A percentile compares a stretch with the other conserved stretches of the same genome.
phyloP scores from a whole-genome alignment of 2,329 filamentous ascomycete species.

The Tolypocladium endophyticum region DNA sequence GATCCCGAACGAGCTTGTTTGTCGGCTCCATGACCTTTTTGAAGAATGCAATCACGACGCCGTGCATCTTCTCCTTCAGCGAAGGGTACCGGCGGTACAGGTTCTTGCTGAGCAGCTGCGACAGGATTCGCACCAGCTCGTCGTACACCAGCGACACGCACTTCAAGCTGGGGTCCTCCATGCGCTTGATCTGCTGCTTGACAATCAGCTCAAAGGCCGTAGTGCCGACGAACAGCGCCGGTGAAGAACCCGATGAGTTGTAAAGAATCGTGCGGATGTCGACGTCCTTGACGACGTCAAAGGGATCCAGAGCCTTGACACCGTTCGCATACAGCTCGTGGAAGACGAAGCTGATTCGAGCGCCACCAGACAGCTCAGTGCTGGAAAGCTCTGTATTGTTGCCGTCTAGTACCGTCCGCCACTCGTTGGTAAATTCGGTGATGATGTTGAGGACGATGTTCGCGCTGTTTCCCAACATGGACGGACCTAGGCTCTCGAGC shows the following conservation, averaged over 20 bases:
- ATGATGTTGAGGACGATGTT: constrained; percentile 99
- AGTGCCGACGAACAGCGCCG: constrained; percentile 91
- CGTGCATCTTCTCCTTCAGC: constrained; percentile 94
- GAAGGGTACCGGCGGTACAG: constrained; percentile 88
- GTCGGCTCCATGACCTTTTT: constrained; percentile 98
- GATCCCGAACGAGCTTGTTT: constrained; percentile 88
- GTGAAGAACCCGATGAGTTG: constrained; percentile 98
- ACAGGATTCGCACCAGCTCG: constrained; percentile 89
- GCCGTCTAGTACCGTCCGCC: constrained; percentile 88
- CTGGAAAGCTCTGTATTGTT: constrained; percentile 95
- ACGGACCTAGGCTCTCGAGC: constrained; percentile 75
- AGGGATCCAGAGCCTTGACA: constrained; percentile 94
- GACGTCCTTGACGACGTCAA: constrained; percentile 93
- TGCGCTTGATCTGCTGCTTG: constrained; percentile 93
- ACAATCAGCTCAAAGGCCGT: constrained; percentile 98
- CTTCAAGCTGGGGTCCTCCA: constrained; percentile 94
- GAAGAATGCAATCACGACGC: constrained; percentile 87
- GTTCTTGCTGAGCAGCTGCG: constrained; percentile 77
- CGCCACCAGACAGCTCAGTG: constrained; percentile 87
- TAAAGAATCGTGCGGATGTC: constrained; percentile 95
- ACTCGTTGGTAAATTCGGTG: constrained; percentile 96
- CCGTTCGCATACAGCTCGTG: constrained; percentile 97
- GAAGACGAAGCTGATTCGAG: constrained; percentile 98
- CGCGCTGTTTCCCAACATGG: constrained; percentile 87
- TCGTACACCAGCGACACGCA: constrained; percentile 97